Evolutionary conservation across 306 rosid species (phyloP), one percentile per base, ranked within the genome.

Genomic region (Begonia fuchsioides): DNA sequence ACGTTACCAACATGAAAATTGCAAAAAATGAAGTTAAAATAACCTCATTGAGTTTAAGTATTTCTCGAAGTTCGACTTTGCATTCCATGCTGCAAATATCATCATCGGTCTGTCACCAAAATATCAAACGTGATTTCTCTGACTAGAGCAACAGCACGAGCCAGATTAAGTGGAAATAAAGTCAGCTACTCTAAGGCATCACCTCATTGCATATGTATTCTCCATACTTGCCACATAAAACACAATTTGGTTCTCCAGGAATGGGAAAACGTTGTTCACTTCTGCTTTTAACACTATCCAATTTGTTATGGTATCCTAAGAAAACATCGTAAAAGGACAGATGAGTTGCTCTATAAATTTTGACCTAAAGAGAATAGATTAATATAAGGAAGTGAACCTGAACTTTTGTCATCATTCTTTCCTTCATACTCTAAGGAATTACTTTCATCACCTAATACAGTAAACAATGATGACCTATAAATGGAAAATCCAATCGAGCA

Each of bases 61-160:
- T 63, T 56, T 86, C 69, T 68, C 82, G 51, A 54, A 82, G 80
- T 51, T 86, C 85, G 18, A 47, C 45, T 72, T 82, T 86, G 78
- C 96, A 86, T 59, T 86, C 96, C 83, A 68, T 70, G 76, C 96
- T 82, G 74, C 96, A 86, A 48, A 86, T 70, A 64, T 86, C 94
- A 38, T 86, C 94, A 15, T 79, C 68, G 12, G 94, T 86, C 96
- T 82, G 56, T 49, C 51, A 68, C 68, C 58, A 67, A 58, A 62
- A 49, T 8, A 26, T 26, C 35, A 26, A 5, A 26, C 35, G 7
- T 26, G 35, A 26, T 26, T 26, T 26, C 35, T 26, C 1, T 26
- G 7, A 26, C 8, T 26, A 8, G 35, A 47, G 13, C 39, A 62
- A 58, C 60, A 61, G 17, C 35, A 26, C 35, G 35, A 4, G 3